Evolutionary conservation across 2,329 filamentous ascomycete species (phyloP), one percentile per base, ranked within the genome.

Genomic region (Aspergillus sp.): DNA sequence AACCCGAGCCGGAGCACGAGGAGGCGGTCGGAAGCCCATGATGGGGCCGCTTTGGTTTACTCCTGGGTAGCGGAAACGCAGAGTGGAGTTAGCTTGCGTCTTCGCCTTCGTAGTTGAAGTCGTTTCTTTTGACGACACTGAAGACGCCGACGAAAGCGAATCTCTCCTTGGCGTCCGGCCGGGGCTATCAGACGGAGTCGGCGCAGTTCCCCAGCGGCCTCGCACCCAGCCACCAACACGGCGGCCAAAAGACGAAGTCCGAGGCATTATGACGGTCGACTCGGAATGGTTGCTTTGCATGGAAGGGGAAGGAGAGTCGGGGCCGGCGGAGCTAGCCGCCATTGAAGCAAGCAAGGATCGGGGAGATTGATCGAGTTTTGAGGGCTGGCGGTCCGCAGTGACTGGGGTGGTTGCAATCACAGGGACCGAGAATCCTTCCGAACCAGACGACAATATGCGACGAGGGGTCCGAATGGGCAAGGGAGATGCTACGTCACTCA

Each of bases 11-110:
- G 82, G 80, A 1, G 82, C 33, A 69, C 76, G 68, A 72, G 81
- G 64, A 69, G 82, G 69, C 72, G 81, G 64, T 71, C 83, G 78
- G 58, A 93, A 87, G 0, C 89, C 89, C 0, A 87, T 83, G 41
- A 94, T 86, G 0, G 83, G 79, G 0, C 89, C 89, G 1, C 82
- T 79, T 65, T 93, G 89, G 63, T 94, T 94, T 65, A 94, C 90
- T 0, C 89, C 89, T 1, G 88, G 82, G 4, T 81, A 72, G 41
- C 89, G 78, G 41, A 69, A 70, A 13, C 60, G 55, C 41, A 65
- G 51, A 16, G 33, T 38, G 8, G 56, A 47, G 24, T 20, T 40
- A 4, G 43, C 30, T 14, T 57, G 50, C 33, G 51, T n/a, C 26
- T 43, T 49, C 10, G 19, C 8, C 2, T 33, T 45, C 11, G 5